phyloP scores from a whole-genome alignment of 148 eudicot genomes.

The Rhododendron molle region DNA sequence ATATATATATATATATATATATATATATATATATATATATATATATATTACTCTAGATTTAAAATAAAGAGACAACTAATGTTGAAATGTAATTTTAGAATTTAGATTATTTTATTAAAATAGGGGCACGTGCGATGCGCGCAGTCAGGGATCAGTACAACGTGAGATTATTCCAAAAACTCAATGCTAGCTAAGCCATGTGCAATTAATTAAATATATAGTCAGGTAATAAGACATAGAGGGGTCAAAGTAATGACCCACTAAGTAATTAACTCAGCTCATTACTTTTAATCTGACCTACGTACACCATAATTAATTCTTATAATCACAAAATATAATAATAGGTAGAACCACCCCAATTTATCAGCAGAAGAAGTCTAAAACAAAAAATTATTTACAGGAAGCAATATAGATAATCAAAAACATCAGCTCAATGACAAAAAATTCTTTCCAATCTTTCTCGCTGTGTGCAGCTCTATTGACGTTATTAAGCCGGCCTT shows the following conservation, averaged over 20 bases:
- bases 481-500: no score
- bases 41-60: no score
- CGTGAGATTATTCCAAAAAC: neutral
- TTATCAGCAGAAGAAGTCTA: neutral
- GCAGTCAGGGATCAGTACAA: neutral
- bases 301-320: neutral
- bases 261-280: neutral
- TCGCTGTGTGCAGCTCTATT: no score
- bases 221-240: neutral
- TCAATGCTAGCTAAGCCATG: neutral
- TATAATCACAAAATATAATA: neutral
- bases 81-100: neutral
- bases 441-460: no score
- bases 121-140: neutral
- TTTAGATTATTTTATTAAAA: no score
- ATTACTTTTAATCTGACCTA: neutral
- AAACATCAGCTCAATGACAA: no score
- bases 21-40: neutral
- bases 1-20: no score
- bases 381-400: neutral
- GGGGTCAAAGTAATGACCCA: no score
- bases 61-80: neutral
- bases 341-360: neutral
- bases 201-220: neutral
- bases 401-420: no score